Conservation (phyloP, 192 early-diverging fungal species). For the Powellomyces hirtus region DNA sequence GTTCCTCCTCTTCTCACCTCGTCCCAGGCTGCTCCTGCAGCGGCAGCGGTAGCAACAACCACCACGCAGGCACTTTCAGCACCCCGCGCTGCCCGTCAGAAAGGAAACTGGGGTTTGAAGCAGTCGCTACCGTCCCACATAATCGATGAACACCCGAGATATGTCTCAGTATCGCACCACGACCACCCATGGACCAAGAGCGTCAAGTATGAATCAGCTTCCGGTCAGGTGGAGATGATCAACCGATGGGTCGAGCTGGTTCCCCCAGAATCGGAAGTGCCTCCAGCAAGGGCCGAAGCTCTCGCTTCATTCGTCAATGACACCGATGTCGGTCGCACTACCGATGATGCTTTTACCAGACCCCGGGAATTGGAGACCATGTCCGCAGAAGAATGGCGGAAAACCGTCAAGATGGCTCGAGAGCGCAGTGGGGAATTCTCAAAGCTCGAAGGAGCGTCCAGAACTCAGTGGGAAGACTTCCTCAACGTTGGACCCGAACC, state of each 20-base stretch:
- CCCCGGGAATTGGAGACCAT: neutral
- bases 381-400: constrained; percentile 1
- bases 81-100: neutral
- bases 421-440: neutral
- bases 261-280: neutral
- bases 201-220: neutral
- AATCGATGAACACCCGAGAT: neutral
- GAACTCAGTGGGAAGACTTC: neutral
- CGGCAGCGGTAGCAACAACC: no score
- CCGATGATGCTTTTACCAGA: neutral
- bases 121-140: neutral
- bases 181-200: constrained; percentile 17
- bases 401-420: constrained; percentile 3
- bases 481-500: neutral
- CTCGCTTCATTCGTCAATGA: constrained; percentile 2
- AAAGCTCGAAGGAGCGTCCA: neutral
- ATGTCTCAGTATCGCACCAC: neutral
- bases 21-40: neutral
- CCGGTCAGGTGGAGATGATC: neutral
- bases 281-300: constrained; percentile 4
- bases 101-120: constrained; percentile 23
- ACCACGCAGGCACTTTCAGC: constrained; percentile 8
- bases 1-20: neutral
- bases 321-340: no score
- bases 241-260: constrained; percentile 16